Base-by-base conservation (phyloP, 148 eudicot genomes). In the Persicaria maculosa region DNA sequence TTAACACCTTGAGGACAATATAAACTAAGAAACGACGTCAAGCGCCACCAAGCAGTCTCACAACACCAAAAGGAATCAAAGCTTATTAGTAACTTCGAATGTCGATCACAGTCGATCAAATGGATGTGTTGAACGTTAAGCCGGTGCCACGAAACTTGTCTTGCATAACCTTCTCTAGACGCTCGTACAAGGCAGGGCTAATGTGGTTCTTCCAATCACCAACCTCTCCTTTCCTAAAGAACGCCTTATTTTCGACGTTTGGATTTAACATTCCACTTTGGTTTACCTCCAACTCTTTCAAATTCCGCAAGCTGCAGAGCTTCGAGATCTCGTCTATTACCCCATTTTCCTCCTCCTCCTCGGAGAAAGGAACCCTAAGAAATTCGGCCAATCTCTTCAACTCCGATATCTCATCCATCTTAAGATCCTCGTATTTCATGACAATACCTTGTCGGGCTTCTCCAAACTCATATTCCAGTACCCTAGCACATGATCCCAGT, bases 211-310 rank as follows among this genome's bases (percentile, higher is more conserved):
- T 19, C 76, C 76, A 74, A 74, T 74, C 76, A 20, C 76, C 76
- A 7, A 74, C 65, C 50, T 74, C 76, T 3, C 88, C 90, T 74
- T 83, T 79, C 76, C 87, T 74, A 40, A 86, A 88, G 75, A 86
- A 82, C 74, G 57, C 53, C 53, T 76, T 83, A 47, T 84, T 87
- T 72, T 78, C 82, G 54, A 77, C 75, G 50, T 72, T 57, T 10
- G 64, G 52, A 22, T 78, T 76, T 2, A 81, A 78, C 20, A 77
- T 81, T 4, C 88, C 85, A 1, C 20, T 76, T 65, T 83, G 83
- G 77, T 85, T 87, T 59, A 82, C 85, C 46, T 86, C 89, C 77
- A 84, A 74, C 31, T 75, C 81, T 48, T 79, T 84, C 87, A 87
- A 20, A 5, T 76, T 57, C 40, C 77, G 52, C 17, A 85, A 83